phyloP scores from a whole-genome alignment of 306 rosid genomes.

The Gillenia trifoliata region DNA sequence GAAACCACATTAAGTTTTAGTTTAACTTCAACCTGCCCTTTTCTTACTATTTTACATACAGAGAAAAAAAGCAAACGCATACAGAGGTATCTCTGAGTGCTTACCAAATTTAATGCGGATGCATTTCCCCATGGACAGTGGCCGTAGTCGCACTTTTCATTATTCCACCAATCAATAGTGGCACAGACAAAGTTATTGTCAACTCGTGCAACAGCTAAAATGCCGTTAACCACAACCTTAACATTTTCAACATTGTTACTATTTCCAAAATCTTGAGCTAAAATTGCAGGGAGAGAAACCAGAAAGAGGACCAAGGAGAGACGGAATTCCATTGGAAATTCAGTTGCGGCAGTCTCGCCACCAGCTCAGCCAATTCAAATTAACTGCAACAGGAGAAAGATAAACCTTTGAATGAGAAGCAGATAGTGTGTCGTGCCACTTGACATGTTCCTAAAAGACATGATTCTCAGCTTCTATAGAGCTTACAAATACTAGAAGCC shows the following conservation, averaged over 20 bases:
- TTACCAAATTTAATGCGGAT: slow-evolving; percentile 65
- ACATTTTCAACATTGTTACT: slow-evolving; percentile 29
- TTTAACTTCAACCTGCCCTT: slow-evolving; percentile 5
- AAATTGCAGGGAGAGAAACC: slow-evolving; percentile 39
- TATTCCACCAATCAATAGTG: slow-evolving; percentile 98
- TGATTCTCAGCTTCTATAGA: neutral
- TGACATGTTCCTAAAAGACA: slow-evolving; percentile 7
- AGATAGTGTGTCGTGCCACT: neutral
- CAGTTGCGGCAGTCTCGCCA: slow-evolving; percentile 11
- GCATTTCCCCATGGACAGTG: slow-evolving; percentile 86
- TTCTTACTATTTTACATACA: neutral
- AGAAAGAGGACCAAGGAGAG: slow-evolving; percentile 45
- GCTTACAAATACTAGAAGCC: neutral
- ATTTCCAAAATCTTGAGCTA: slow-evolving; percentile 40
- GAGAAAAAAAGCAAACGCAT: neutral
- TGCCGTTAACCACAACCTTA: slow-evolving; percentile 53
- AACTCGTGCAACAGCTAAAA: slow-evolving; percentile 40
- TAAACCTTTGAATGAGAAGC: slow-evolving; percentile 14
- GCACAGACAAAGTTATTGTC: slow-evolving; percentile 87
- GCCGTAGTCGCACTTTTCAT: slow-evolving; percentile 77
- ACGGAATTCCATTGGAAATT: slow-evolving; percentile 50
- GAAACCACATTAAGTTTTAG: slow-evolving; percentile 27
- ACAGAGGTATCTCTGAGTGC: slow-evolving; percentile 18
- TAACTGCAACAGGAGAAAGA: slow-evolving; percentile 28
- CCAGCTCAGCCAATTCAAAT: slow-evolving; percentile 28